Base-by-base conservation (phyloP, 2,329 filamentous ascomycete genomes). In the Elsinoe fawcettii region DNA sequence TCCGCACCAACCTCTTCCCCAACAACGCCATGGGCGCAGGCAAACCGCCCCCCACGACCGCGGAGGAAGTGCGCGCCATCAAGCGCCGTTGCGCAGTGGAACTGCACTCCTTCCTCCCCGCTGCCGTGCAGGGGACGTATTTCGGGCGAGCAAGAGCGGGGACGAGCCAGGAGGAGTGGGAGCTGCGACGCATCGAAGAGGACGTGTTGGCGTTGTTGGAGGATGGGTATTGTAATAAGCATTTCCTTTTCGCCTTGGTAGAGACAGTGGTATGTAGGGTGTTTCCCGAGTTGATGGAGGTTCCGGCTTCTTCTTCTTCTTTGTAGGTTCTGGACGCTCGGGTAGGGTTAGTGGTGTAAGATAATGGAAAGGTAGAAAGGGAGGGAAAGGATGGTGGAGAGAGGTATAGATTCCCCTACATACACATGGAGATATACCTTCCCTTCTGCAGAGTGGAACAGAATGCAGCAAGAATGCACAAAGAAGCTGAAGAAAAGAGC, bases 151-250 rank as follows among this genome's bases (percentile, higher is more conserved):
- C 51, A 51, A 6, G 63, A 68, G 34, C 4, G 2, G 18, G 30
- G 7, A 2, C 36, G 20, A 74, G 80, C 55, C 72, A 75, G 60
- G 73, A 72, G 51, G 75, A 83, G 27, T 43, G 22, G 39, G 36
- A 47, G 36, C n/a, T 47, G 30, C 1, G n/a, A 32, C 36, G 36
- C 23, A 66, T 68, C 58, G 71, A 83, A 44, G 75, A 75, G 56
- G 74, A 75, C 22, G 75, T 90, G 46, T 76, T 97, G 47, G 83
- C 87, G 64, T 76, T 91, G 36, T 85, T 96, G 63, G 82, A 81
- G 14, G 90, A 96, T 71, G 77, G 80, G 54, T 96, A 96, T 73
- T 86, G 90, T 73, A 99, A 99, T 73, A 95, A 91, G 74, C 90
- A 96, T 73, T 75, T 97, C 30, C 75, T 96, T 64, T 96, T 95